Evolutionary conservation across 495 filamentous ascomycete genomes (phyloP).

Genomic region (Beverwykella pulmonaria): DNA sequence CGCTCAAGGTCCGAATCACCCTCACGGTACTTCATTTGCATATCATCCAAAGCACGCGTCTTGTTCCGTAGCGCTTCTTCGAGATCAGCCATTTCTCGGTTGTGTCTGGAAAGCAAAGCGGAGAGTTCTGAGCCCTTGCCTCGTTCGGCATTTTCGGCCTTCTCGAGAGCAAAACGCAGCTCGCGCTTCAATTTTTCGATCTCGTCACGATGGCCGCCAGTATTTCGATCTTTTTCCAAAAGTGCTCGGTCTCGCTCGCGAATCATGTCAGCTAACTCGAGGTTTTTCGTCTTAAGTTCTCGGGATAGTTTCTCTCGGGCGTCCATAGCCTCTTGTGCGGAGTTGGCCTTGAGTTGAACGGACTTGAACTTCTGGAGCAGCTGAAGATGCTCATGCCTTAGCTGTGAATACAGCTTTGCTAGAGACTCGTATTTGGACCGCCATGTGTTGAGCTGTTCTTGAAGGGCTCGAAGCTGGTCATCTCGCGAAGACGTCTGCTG

Average conservation of each 20-base stretch:
- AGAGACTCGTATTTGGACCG: conserved; percentile 93
- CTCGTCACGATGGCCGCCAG: conserved; percentile 87
- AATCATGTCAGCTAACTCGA: conserved; percentile 98
- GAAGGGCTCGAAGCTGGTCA: conserved; percentile 87
- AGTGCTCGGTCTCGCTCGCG: conserved; percentile 92
- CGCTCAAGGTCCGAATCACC: conserved; percentile 83
- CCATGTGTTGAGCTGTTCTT: conserved; percentile 97
- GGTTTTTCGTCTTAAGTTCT: conserved; percentile 97
- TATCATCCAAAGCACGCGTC: conserved; percentile 82
- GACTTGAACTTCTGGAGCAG: conserved; percentile 92
- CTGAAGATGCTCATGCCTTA: conserved; percentile 93
- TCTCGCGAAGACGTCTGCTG: conserved; percentile 88
- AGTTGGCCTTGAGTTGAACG: conserved; percentile 93
- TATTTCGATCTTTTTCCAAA: conserved; percentile 83
- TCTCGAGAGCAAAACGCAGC: conserved; percentile 87
- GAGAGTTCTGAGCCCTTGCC: conserved; percentile 93
- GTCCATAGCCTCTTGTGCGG: conserved; percentile 95
- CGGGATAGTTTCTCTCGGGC: conserved; percentile 91
- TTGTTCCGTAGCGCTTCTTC: conserved; percentile 92
- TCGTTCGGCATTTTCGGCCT: conserved; percentile 88
- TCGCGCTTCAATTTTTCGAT: conserved; percentile 96
- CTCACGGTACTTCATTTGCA: conserved; percentile 73
- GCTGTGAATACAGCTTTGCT: conserved; percentile 94
- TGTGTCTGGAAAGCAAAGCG: conserved; percentile 90
- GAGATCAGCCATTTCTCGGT: conserved; percentile 92